Evolutionary conservation across 2,329 filamentous ascomycete species (phyloP).

Genomic region (Alternaria arborescens): DNA sequence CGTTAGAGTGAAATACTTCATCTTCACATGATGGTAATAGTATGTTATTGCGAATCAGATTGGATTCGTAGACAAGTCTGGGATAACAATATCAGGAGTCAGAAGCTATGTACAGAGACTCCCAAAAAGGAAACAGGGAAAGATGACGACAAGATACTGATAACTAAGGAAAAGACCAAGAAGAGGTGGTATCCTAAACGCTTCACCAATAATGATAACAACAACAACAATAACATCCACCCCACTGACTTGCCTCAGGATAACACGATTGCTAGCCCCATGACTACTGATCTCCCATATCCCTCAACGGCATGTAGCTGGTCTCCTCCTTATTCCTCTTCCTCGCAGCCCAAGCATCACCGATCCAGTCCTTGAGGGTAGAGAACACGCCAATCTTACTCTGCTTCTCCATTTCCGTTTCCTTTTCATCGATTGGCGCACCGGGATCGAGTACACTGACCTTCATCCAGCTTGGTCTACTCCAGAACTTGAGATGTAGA

Average conservation of each 20-base stretch:
- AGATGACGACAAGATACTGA: background rate
- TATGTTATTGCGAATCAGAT: background rate
- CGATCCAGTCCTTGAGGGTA: constrained; percentile 38
- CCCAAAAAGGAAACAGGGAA: background rate
- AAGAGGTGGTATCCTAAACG: constrained; percentile 23
- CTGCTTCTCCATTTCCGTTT: constrained; percentile 37
- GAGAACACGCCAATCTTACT: constrained; percentile 32
- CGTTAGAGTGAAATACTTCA: too few relatives aligned
- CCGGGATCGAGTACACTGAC: constrained; percentile 66
- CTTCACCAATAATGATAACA: constrained; percentile 1
- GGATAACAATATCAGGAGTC: constrained; percentile 3
- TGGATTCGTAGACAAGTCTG: background rate
- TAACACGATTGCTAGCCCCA: background rate
- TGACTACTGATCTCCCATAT: constrained; percentile 49
- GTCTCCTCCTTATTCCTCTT: constrained; percentile 51
- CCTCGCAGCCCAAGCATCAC: constrained; percentile 44
- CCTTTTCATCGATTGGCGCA: constrained; percentile 40
- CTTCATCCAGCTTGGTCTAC: constrained; percentile 85
- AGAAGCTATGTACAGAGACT: constrained; percentile 15
- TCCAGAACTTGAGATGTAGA: constrained; percentile 87
- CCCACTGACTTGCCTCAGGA: background rate
- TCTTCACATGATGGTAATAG: background rate
- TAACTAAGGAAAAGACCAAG: constrained; percentile 4
- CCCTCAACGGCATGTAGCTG: constrained; percentile 58
- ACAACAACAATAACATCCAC: background rate